Percentiles rank a stretch among this genome's conserved stretches.
Evolutionary conservation across 345 rosid genomes (phyloP).

Genomic region (Balakata baccata): DNA sequence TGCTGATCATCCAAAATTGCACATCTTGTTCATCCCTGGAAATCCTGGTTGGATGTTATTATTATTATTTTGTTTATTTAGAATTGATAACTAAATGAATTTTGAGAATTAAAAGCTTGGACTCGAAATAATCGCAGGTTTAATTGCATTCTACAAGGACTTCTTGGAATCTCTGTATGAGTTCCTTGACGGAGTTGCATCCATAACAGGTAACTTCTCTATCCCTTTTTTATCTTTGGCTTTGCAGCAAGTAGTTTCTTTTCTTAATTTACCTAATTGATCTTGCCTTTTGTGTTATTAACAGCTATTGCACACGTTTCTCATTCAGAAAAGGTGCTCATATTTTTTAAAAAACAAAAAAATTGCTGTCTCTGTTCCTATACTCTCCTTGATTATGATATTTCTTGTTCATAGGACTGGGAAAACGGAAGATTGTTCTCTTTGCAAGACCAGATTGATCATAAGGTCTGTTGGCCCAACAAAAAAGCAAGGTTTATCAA

Average conservation of each 20-base stretch:
- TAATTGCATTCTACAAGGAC: slow-evolving; percentile 64
- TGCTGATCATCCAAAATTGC: slow-evolving; percentile 54
- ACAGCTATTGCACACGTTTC: slow-evolving; percentile 70
- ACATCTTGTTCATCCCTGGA: slow-evolving; percentile 69
- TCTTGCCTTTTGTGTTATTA: background rate
- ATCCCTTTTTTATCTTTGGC: background rate
- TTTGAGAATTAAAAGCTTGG: background rate
- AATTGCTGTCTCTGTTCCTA: background rate
- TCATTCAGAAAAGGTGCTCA: slow-evolving; percentile 67
- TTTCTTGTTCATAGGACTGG: slow-evolving; percentile 51
- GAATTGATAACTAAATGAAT: background rate
- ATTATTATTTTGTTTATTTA: background rate
- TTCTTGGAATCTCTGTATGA: slow-evolving; percentile 66
- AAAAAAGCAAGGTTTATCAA: background rate
- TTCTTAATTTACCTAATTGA: background rate
- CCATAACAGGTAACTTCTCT: slow-evolving; percentile 31
- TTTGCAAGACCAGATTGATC: slow-evolving; percentile 73
- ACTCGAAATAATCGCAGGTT: slow-evolving; percentile 38
- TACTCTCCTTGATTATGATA: background rate
- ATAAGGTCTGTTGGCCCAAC: slow-evolving; percentile 44
- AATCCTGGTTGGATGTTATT: slow-evolving; percentile 16
- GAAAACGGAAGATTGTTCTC: slow-evolving; percentile 67
- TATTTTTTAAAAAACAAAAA: background rate
- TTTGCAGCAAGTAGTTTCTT: background rate
- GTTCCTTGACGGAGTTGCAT: slow-evolving; percentile 56